Conservation (phyloP, 1,284 basidiomycete species). For the Microbotryum lychnidis-dioicae region DNA sequence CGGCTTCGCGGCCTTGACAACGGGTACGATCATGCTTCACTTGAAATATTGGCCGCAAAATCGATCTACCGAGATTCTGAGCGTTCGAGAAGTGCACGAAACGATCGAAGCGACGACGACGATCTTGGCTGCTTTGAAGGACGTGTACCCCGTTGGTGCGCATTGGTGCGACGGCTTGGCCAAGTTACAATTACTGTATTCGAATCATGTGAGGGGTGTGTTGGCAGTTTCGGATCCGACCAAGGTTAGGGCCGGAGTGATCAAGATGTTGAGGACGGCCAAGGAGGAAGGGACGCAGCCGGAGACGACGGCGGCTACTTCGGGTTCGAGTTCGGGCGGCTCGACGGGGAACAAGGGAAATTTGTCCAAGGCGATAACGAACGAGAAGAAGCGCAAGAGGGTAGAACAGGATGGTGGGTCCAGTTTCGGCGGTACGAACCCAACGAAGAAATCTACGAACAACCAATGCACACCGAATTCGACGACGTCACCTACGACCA, state of each 20-base stretch:
- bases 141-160: constrained; percentile 27
- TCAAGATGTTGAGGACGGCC: constrained; percentile 25
- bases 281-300: constrained; percentile 8
- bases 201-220: constrained; percentile 7
- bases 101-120: not conserved
- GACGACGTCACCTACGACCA: no score
- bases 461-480: no score
- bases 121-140: constrained; percentile 14
- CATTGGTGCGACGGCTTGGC: constrained; percentile 28
- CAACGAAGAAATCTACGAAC: no score
- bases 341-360: no score
- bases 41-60: constrained; percentile 27
- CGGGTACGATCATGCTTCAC: constrained; percentile 28
- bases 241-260: constrained; percentile 24
- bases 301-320: no score
- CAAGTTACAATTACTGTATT: constrained; percentile 24
- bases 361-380: no score
- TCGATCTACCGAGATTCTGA: not conserved
- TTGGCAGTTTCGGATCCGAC: constrained; percentile 25
- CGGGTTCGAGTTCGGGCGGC: no score
- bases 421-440: no score
- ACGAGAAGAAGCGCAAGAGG: no score
- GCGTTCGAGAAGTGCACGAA: no score
- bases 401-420: no score
- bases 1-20: constrained; percentile 27